Evolutionary conservation across 441 rosid genomes (phyloP).

Genomic region (Melastoma candidum): DNA sequence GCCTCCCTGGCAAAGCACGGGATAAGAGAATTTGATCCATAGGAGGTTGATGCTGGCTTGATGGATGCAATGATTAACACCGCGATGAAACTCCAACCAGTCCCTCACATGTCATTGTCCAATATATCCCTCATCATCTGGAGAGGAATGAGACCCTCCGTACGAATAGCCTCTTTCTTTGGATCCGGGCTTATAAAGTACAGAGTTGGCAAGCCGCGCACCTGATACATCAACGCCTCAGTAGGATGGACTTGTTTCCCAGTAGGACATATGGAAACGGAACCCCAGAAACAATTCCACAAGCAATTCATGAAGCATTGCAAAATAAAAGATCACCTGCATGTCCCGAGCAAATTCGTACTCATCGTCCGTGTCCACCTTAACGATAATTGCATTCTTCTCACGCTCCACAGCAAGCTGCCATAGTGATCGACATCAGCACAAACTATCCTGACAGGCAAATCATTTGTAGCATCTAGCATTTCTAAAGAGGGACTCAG

Average conservation of each 20-base stretch:
- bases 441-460: not conserved
- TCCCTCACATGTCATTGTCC: slow-evolving; percentile 60
- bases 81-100: not conserved
- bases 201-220: slow-evolving; percentile 77
- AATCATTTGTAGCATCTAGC: no score
- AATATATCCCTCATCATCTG: slow-evolving; percentile 88
- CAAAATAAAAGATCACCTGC: slow-evolving; percentile 49
- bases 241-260: no score
- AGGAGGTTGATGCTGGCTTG: no score
- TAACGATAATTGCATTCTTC: slow-evolving; percentile 64
- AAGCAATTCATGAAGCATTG: not conserved
- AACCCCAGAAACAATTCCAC: not conserved
- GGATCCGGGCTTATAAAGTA: slow-evolving; percentile 82
- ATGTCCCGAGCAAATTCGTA: slow-evolving; percentile 76
- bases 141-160: slow-evolving; percentile 76
- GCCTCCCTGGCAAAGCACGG: no score
- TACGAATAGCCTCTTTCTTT: slow-evolving; percentile 70
- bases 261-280: not conserved
- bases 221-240: slow-evolving; percentile 27
- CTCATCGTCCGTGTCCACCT: slow-evolving; percentile 83
- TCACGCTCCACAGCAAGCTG: slow-evolving; percentile 91
- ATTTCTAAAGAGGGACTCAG: no score
- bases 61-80: no score
- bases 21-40: no score
- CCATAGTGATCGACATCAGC: slow-evolving; percentile 4